Base-by-base conservation (phyloP, 2,329 filamentous ascomycete species). In the Chaetomiaceae sp. region DNA sequence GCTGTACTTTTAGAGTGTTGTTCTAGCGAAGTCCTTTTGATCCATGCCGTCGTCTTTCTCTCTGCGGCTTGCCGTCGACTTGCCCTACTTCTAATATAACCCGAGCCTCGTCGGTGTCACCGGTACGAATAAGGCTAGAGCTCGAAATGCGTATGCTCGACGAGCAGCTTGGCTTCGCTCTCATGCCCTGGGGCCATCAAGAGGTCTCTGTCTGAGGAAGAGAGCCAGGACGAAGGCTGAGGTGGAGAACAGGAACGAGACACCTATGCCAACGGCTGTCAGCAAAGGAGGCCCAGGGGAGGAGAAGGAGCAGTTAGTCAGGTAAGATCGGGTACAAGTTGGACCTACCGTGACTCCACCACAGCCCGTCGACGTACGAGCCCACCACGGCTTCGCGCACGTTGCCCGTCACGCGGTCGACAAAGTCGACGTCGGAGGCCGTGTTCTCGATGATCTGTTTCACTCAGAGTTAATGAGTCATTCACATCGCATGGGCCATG, bases 361-460 rank as follows among this genome's bases (percentile, higher is more conserved):
- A 62, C 20, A 67, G 32, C 0, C 64, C 64, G 22, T 63, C 57
- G 2, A 67, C 59, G 44, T 67, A 67, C 3, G 64, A 59, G 12
- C 51, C 55, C 1, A 63, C 57, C 6, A 67, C 53, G 3, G 60
- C 64, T 15, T 58, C 38, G 5, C 60, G 50, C 2, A 66, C 39
- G 1, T 43, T 41, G 1, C 55, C 58, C 2, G 55, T 56, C 1
- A 58, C 48, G 7, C 58, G 51, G 15, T 60, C 54, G 11, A 66
- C 54, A 17, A 61, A 67, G 11, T 60, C 60, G 11, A 66, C 59
- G 29, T 60, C 62, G 3, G 65, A 64, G 8, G 59, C 51, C 0
- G 65, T 60, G 30, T 58, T 55, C 8, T 49, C 46, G 17, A 67
- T 60, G 24, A 67, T 63, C 62, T 66, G 33, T 6, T 18, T 19